Conservation (phyloP, 495 filamentous ascomycete genomes). For the Saxophila tyrrhenica region DNA sequence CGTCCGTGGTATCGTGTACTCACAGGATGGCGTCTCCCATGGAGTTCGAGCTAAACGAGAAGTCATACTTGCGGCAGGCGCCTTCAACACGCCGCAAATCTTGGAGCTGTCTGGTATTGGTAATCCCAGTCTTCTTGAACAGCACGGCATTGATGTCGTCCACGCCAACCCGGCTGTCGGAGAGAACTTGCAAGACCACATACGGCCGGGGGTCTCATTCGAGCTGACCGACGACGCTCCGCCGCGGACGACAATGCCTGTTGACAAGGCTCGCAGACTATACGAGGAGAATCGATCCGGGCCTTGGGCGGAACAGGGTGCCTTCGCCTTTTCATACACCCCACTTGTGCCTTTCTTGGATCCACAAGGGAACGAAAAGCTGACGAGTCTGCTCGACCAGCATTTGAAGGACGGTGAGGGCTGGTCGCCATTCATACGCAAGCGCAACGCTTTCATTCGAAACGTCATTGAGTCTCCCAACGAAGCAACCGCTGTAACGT, state of each 20-base stretch:
- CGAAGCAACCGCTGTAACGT: constrained; percentile 13
- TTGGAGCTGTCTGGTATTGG: constrained; percentile 57
- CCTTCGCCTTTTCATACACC: constrained; percentile 9
- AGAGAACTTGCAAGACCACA: constrained; percentile 53
- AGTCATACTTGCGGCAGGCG: constrained; percentile 52
- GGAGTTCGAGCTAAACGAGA: constrained; percentile 26
- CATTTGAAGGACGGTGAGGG: background rate
- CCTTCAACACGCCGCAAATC: constrained; percentile 51
- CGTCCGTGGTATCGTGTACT: constrained; percentile 2
- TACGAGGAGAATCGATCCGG: constrained; percentile 6
- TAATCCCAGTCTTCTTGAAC: constrained; percentile 35
- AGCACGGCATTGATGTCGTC: constrained; percentile 40
- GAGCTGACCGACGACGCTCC: constrained; percentile 6
- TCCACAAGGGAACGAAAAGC: background rate
- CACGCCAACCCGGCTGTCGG: constrained; percentile 50
- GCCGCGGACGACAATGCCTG: background rate
- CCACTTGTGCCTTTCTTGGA: constrained; percentile 5
- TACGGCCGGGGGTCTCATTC: constrained; percentile 6
- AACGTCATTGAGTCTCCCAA: constrained; percentile 1
- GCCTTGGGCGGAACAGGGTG: constrained; percentile 2
- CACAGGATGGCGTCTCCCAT: constrained; percentile 16
- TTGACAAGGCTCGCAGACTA: constrained; percentile 1
- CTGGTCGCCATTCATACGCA: background rate
- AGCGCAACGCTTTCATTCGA: constrained; percentile 10
- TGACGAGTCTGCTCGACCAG: constrained; percentile 1